A percentile compares a stretch with the other conserved stretches of the same genome.
Conservation (phyloP, 2,329 filamentous ascomycete genomes). For the Nectriaceae sp. region DNA sequence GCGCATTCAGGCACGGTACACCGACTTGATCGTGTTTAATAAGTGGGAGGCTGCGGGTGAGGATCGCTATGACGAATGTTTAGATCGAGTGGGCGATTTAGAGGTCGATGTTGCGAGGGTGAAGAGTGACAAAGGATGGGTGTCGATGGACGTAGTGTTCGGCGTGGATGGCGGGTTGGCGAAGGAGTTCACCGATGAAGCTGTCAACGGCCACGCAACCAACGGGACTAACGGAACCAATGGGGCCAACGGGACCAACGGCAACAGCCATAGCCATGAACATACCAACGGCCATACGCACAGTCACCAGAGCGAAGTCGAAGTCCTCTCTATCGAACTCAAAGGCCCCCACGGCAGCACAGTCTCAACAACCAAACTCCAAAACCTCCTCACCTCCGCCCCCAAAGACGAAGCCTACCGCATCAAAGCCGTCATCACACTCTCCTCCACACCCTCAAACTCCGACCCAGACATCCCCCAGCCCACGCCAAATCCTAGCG, state of each 20-base stretch:
- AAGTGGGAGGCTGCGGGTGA: slow-evolving; percentile 85
- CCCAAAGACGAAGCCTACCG: slow-evolving; percentile 95
- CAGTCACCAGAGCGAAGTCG: slow-evolving; percentile 79
- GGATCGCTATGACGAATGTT: slow-evolving; percentile 71
- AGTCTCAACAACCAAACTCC: slow-evolving; percentile 63
- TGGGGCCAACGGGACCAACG: slow-evolving; percentile 26
- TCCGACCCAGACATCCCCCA: slow-evolving; percentile 51
- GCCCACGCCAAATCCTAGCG: slow-evolving; percentile 32
- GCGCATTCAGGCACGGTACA: slow-evolving; percentile 84
- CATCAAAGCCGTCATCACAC: slow-evolving; percentile 73
- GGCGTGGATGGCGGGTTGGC: slow-evolving; percentile 85
- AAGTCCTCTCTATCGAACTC: slow-evolving; percentile 83
- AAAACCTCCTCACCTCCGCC: slow-evolving; percentile 67
- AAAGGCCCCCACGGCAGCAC: slow-evolving; percentile 41
- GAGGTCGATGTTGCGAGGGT: slow-evolving; percentile 81
- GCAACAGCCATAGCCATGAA: slow-evolving; percentile 8
- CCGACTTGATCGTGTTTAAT: slow-evolving; percentile 87
- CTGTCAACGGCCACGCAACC: slow-evolving; percentile 30
- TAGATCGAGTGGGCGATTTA: slow-evolving; percentile 78
- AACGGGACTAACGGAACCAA: slow-evolving; percentile 35
- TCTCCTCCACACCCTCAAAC: slow-evolving; percentile 47
- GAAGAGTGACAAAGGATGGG: slow-evolving; percentile 79
- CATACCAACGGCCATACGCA: slow-evolving; percentile 47
- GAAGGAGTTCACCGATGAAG: slow-evolving; percentile 48
- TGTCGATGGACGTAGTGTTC: slow-evolving; percentile 78